Percentiles rank a stretch among this genome's conserved stretches.
These are phyloP conservation scores for Neltuma alba DNA, from an alignment of 306 rosid species.

Conservation along the genomic window DNA sequence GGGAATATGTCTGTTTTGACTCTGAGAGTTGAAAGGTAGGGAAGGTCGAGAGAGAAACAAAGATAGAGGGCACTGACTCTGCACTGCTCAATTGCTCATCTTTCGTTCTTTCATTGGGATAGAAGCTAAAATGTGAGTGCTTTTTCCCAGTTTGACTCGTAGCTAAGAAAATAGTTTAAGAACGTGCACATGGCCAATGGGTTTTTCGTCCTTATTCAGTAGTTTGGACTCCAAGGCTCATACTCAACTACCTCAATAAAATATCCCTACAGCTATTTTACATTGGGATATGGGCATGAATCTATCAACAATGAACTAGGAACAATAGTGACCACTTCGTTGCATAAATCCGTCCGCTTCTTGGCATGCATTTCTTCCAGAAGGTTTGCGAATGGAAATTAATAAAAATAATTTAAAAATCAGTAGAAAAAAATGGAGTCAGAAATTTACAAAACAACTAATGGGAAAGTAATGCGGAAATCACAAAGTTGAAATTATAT, in stretches of 20 bases:
- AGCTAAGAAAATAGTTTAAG: conserved; percentile 41
- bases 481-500: not conserved
- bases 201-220: not conserved
- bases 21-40: conserved; percentile 30
- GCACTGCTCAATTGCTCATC: not conserved
- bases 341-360: not conserved
- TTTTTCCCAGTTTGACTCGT: conserved; percentile 52
- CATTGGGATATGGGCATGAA: not conserved
- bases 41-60: conserved; percentile 26
- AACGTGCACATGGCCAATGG: conserved; percentile 37
- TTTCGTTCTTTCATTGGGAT: conserved; percentile 23
- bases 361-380: not conserved
- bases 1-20: not conserved
- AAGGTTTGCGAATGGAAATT: not conserved
- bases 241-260: conserved; percentile 5
- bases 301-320: not conserved
- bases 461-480: not conserved
- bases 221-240: not conserved
- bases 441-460: not conserved
- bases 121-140: conserved; percentile 28
- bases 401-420: not conserved
- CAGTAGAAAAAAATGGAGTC: not conserved
- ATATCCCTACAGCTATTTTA: not conserved
- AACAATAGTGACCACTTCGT: not conserved
- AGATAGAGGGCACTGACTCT: conserved; percentile 6